These are phyloP conservation scores for Ceratocystis cubensis DNA, from an alignment of 2,329 filamentous ascomycete genomes.

Conservation along the genomic window DNA sequence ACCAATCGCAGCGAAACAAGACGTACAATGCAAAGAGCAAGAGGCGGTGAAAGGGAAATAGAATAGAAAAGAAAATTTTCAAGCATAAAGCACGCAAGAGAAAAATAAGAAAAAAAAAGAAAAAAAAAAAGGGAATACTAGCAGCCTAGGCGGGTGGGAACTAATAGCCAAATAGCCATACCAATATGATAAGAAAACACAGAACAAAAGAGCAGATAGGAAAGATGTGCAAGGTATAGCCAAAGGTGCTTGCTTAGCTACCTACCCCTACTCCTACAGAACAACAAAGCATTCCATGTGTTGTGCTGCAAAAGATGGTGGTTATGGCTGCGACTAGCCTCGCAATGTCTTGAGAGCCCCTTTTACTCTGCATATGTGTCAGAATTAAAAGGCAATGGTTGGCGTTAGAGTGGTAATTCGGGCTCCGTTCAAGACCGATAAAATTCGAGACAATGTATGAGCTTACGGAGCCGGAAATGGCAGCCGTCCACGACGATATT, in stretches of 20 bases:
- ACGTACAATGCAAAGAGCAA: neutral
- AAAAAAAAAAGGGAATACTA: neutral
- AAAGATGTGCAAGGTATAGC: neutral
- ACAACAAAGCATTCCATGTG: no score
- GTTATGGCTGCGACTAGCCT: neutral
- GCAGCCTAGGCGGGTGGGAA: no score
- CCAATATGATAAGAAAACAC: neutral
- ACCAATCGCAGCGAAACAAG: neutral
- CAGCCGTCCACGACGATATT: neutral
- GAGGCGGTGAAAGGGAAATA: neutral
- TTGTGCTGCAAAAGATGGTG: neutral
- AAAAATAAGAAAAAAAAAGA: neutral
- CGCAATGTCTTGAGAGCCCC: neutral
- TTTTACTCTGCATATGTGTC: neutral
- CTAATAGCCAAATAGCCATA: no score
- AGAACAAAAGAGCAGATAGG: neutral
- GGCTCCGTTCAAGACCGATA: neutral
- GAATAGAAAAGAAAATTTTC: neutral
- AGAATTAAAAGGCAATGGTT: neutral
- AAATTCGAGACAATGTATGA: neutral
- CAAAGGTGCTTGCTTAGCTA: no score
- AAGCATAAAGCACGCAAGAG: neutral
- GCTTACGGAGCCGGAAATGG: neutral
- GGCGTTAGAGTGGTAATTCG: neutral
- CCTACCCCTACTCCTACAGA: no score